Evolutionary conservation across 1,284 basidiomycete genomes (phyloP).

Genomic region (Moesziomyces globuligerus): DNA sequence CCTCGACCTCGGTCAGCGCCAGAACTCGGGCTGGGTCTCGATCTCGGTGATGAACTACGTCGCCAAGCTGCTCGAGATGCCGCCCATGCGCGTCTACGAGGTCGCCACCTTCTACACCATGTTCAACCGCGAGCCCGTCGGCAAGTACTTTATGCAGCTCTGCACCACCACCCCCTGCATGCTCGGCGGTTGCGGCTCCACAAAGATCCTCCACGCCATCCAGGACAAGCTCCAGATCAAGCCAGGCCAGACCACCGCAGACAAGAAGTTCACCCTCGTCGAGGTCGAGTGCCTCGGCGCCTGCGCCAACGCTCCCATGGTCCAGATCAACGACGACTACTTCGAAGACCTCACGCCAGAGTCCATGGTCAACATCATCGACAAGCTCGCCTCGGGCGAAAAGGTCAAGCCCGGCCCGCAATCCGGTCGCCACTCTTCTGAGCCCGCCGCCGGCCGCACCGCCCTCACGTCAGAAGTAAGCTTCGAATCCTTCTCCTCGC

Average conservation of each 20-base stretch:
- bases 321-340: slow-evolving; percentile 95
- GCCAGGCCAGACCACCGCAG: slow-evolving; percentile 89
- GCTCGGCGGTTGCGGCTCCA: slow-evolving; percentile 85
- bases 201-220: slow-evolving; percentile 86
- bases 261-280: slow-evolving; percentile 95
- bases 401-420: slow-evolving; percentile 93
- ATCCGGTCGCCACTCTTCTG: slow-evolving; percentile 82
- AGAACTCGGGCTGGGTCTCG: slow-evolving; percentile 98
- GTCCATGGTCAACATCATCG: slow-evolving; percentile 86
- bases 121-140: slow-evolving; percentile 86
- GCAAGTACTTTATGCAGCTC: slow-evolving; percentile 93
- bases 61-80: slow-evolving; percentile 86
- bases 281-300: slow-evolving; percentile 98
- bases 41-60: slow-evolving; percentile 99
- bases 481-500: slow-evolving; percentile 18
- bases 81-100: slow-evolving; percentile 98
- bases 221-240: slow-evolving; percentile 84
- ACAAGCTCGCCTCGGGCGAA: slow-evolving; percentile 84
- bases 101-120: slow-evolving; percentile 99
- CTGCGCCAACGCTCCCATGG: slow-evolving; percentile 99
- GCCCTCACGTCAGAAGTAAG: slow-evolving; percentile 82
- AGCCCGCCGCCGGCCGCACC: slow-evolving; percentile 81
- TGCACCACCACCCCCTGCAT: slow-evolving; percentile 99
- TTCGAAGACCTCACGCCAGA: slow-evolving; percentile 97
- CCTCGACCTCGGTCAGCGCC: slow-evolving; percentile 93